Evolutionary conservation across 176 grass and related monocot genomes (phyloP).

Genomic region (Triticum timopheevii): DNA sequence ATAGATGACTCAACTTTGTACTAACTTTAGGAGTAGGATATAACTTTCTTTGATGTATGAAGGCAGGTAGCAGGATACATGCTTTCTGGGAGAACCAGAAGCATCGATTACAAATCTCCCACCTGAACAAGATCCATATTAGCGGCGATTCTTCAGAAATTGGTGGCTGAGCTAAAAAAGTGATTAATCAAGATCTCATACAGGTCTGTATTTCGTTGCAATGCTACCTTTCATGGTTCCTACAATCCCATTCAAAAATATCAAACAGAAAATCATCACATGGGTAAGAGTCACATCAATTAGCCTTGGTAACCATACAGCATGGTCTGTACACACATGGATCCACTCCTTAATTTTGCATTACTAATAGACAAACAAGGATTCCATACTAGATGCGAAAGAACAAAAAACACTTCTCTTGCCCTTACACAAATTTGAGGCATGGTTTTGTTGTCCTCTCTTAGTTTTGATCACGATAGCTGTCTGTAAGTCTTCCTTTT

Average conservation of each 20-base stretch:
- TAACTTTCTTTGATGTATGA: not conserved
- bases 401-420: not conserved
- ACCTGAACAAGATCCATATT: not conserved
- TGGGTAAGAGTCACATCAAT: not conserved
- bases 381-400: not conserved
- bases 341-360: not conserved
- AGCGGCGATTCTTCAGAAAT: not conserved
- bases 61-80: not conserved
- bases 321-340: not conserved
- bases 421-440: conserved; percentile 10
- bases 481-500: not conserved
- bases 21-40: too few relatives aligned
- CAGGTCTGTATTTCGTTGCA: not conserved
- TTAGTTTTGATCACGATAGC: not conserved
- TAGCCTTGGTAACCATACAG: conserved; percentile 8
- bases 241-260: not conserved
- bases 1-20: too few relatives aligned
- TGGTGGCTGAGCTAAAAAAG: not conserved
- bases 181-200: not conserved
- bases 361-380: not conserved
- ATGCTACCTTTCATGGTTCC: not conserved
- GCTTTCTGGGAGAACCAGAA: not conserved
- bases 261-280: not conserved
- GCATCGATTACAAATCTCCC: not conserved
- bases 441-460: not conserved